Base-by-base conservation (phyloP, 441 rosid species). In the Mallotus japonicus region DNA sequence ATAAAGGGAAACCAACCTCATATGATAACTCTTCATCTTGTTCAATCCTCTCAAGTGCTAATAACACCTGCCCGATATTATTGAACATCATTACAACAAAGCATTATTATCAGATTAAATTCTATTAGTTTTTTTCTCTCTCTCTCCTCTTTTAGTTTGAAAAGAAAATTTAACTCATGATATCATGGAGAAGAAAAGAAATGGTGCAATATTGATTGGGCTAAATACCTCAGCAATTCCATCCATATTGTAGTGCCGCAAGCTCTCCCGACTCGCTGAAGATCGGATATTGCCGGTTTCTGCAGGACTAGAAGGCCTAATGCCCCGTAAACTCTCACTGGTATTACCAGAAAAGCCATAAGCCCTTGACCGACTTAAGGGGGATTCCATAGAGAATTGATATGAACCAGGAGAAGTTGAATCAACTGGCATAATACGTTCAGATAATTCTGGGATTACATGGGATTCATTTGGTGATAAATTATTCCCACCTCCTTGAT, bases 161-260 rank as follows among this genome's bases (percentile, higher is more conserved):
- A 47, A 20, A 61, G 42, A 55, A 59, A 37, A 3, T 37, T 37
- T 37, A 37, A 37, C 40, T 4, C 0, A 5, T 4, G 6, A 37
- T 65, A 47, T 61, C 32, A 56, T 6, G 11, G 71, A 68, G 63
- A 8, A 22, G 42, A 42, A 22, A 67, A 14, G 22, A 73, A 66
- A 28, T 54, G n/a, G 37, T 19, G 17, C 40, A 77, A 42, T 19
- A 56, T 12, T 10, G 24, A 47, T 8, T 47, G 49, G 55, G 54
- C 34, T 16, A 70, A 58, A 37, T 87, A 95, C 99, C 99, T 91
- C 99, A n/a, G 97, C 92, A 83, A 92, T 86, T 65, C 93, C 99
- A 79, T 88, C 93, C 87, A 89, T 82, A 78, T 77, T 87, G 85
- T 83, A 91, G 66, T 73, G 85, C 51, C 72, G 83, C 70, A 89